Percentiles rank a stretch among this genome's conserved stretches.
Conservation (phyloP, 2,329 filamentous ascomycete genomes). For the Xylaria sp. region DNA sequence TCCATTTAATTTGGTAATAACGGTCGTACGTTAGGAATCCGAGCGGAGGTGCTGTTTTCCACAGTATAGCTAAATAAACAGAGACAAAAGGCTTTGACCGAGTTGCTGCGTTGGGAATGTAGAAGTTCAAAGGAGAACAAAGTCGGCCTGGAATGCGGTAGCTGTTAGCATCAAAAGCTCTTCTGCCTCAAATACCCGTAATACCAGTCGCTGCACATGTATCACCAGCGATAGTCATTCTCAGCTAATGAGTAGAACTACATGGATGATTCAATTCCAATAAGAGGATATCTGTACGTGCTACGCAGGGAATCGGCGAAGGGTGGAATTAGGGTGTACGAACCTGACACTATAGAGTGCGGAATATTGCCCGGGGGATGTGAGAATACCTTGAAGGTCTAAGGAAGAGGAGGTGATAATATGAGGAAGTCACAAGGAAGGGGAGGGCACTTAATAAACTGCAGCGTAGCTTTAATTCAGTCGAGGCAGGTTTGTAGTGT, state of each 20-base stretch:
- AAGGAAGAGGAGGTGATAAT: conserved; percentile 25
- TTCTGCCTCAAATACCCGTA: conserved; percentile 23
- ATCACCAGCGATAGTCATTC: conserved; percentile 5
- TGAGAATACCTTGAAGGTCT: conserved; percentile 4
- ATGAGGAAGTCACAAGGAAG: conserved; percentile 26
- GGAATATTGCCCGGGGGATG: conserved; percentile 16
- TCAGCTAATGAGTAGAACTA: background rate
- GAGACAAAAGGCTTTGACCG: conserved; percentile 36
- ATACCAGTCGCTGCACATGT: conserved; percentile 1
- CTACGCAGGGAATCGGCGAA: conserved; percentile 3
- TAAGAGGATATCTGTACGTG: conserved; percentile 14
- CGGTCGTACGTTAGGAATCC: background rate
- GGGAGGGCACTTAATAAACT: conserved; percentile 18
- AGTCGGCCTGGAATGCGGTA: conserved; percentile 44
- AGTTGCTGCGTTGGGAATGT: conserved; percentile 31
- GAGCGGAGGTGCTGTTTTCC: background rate
- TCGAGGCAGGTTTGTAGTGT: conserved; percentile 32
- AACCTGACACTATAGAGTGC: conserved; percentile 30
- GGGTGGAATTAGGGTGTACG: conserved; percentile 18
- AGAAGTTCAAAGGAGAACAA: conserved; percentile 37
- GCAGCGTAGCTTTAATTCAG: conserved; percentile 25
- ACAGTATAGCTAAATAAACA: background rate
- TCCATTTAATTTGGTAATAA: conserved; percentile 56
- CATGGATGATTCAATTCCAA: background rate
- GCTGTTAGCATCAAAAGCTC: conserved; percentile 41